Evolutionary conservation across 2,329 filamentous ascomycete species (phyloP), one percentile per base, ranked within the genome.

Genomic region (Fusarium circinatum): DNA sequence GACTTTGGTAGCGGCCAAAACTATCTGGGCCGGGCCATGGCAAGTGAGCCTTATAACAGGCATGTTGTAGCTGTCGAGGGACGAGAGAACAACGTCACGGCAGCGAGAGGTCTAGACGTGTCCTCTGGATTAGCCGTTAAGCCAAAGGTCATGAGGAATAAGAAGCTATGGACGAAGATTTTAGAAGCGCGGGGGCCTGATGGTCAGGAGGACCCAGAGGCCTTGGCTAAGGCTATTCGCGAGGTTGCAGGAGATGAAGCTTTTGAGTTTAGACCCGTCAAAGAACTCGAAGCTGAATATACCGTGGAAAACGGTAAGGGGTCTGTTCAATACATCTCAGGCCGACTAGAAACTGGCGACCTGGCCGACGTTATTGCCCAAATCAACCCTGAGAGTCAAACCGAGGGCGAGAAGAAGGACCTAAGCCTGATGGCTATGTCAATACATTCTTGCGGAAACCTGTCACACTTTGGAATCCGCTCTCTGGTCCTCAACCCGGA

Each of bases 1-100:
- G 96, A 99, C 83, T 98, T 98, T 82, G 96, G 96, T 34, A 98
- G 95, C 60, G 96, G 96, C 0, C 96, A 98, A 81, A 98, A 98
- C 79, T 99, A 99, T 79, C 90, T 99, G 8, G 96, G 96, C 2
- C 89, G 96, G 51, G 93, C 94, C 3, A 86, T 99, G 65, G 96
- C 96, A 20, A 94, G 92, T 70, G 87, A 91, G 61, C 95, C 95
- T 2, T 98, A 97, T 83, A 94, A 95, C 78, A 91, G 92, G 77
- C 90, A 95, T 74, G 93, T 98, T 48, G 91, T 98, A 62, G 96
- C 96, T 3, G 94, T 99, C 39, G 96, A 99, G 83, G 93, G 94
- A 66, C 91, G 92, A 71, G 91, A 94, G 78, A 90, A 93, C 76
- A 98, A 98, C 78, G 97, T 98, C 69, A 89, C 89, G 28, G 94